Percentiles rank a stretch among this genome's conserved stretches.
Evolutionary conservation across 2,329 filamentous ascomycete genomes (phyloP).

Genomic region (Emmonsiellopsis sp.): DNA sequence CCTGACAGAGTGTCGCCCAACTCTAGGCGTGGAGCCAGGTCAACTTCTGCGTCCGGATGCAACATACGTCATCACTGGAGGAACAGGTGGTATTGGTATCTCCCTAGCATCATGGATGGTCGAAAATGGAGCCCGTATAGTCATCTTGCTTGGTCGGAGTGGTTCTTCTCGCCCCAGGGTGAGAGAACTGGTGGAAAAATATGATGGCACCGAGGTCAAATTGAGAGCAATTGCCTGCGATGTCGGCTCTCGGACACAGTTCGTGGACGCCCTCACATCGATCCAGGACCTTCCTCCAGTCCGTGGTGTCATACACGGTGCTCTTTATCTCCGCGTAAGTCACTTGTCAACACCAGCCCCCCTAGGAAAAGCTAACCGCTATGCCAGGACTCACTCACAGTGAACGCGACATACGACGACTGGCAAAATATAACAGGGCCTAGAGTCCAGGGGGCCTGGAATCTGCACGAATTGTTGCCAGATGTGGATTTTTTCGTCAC

Average conservation of each 20-base stretch:
- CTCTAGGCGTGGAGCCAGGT: not conserved
- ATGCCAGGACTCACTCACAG: not conserved
- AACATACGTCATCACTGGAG: slow-evolving; percentile 31
- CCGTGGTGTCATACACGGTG: not conserved
- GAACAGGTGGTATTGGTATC: slow-evolving; percentile 28
- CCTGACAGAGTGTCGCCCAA: not conserved
- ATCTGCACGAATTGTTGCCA: not conserved
- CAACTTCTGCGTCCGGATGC: slow-evolving; percentile 13
- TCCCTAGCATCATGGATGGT: slow-evolving; percentile 26
- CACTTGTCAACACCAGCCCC: not conserved
- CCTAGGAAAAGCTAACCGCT: not conserved
- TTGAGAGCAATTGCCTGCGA: not conserved
- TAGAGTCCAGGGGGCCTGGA: not conserved
- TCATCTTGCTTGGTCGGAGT: slow-evolving; percentile 22
- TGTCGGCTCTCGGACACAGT: not conserved
- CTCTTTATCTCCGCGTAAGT: not conserved
- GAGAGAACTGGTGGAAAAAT: not conserved
- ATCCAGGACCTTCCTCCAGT: not conserved
- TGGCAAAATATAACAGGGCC: not conserved
- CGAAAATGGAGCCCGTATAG: slow-evolving; percentile 21
- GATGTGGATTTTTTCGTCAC: slow-evolving; percentile 1
- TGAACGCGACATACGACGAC: not conserved
- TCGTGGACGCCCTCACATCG: not conserved
- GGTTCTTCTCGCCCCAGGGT: not conserved
- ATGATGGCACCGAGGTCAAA: not conserved